These are phyloP conservation scores for Taphrina betulina DNA, from an alignment of 1,139 yeast genomes.

Conservation along the genomic window DNA sequence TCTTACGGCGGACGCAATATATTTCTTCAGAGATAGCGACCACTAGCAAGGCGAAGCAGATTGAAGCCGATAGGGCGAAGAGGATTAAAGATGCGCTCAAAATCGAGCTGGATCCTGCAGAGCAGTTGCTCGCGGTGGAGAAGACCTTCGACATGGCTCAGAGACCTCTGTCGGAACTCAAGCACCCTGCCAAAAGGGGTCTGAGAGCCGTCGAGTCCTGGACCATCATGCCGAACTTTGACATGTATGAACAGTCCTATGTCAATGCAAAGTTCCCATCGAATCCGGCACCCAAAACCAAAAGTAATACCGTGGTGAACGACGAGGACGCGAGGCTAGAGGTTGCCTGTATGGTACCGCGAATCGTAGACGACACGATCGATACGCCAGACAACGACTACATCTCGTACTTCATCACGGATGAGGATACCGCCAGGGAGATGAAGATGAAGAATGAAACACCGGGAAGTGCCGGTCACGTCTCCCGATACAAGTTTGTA, in stretches of 20 bases:
- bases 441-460: slow-evolving; percentile 36
- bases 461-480: slow-evolving; percentile 49
- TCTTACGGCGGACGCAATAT: slow-evolving; percentile 91
- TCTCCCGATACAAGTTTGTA: slow-evolving; percentile 59
- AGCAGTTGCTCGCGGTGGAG: slow-evolving; percentile 68
- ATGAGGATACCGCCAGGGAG: slow-evolving; percentile 34
- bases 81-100: slow-evolving; percentile 20
- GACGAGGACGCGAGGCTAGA: slow-evolving; percentile 26
- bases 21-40: slow-evolving; percentile 52
- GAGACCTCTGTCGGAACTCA: slow-evolving; percentile 34
- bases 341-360: slow-evolving; percentile 24
- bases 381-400: slow-evolving; percentile 37
- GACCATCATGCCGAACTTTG: slow-evolving; percentile 83
- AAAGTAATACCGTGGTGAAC: slow-evolving; percentile 21
- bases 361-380: slow-evolving; percentile 32
- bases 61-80: slow-evolving; percentile 24
- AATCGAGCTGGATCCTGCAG: slow-evolving; percentile 52
- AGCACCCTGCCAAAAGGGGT: slow-evolving; percentile 74
- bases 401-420: slow-evolving; percentile 37
- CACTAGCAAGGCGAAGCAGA: slow-evolving; percentile 21
- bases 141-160: slow-evolving; percentile 66
- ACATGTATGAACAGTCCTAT: slow-evolving; percentile 65
- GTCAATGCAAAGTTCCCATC: slow-evolving; percentile 23
- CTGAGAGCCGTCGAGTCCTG: slow-evolving; percentile 72
- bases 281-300: slow-evolving; percentile 29